phyloP scores from a whole-genome alignment of 1,139 yeast species.

The Wickerhamomyces sp. region DNA sequence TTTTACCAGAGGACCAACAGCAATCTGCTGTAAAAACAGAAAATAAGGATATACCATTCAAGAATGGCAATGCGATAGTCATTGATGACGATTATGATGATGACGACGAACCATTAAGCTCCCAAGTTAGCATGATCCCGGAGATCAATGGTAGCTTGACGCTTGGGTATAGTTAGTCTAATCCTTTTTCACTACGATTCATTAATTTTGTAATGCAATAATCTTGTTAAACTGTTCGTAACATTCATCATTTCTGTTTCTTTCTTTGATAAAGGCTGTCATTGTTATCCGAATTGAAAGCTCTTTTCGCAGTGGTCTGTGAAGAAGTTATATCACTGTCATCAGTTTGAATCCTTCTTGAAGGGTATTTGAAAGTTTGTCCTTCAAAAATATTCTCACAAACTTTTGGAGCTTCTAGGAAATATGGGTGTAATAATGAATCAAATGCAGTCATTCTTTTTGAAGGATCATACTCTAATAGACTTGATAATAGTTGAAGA shows the following conservation, averaged over 20 bases:
- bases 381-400: conserved; percentile 69
- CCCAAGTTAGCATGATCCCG: conserved; percentile 1
- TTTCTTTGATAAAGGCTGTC: conserved; percentile 19
- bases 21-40: conserved; percentile 2
- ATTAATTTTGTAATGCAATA: too few species aligned
- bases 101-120: neutral
- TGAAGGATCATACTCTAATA: conserved; percentile 84
- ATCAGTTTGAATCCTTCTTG: conserved; percentile 71
- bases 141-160: neutral
- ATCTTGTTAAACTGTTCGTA: neutral
- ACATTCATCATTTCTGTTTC: conserved; percentile 17
- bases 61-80: neutral
- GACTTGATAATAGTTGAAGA: conserved; percentile 53
- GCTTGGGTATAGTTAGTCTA: neutral
- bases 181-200: too few species aligned
- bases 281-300: conserved; percentile 14
- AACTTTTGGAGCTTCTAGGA: conserved; percentile 63
- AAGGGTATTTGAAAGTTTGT: conserved; percentile 59
- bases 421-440: conserved; percentile 74
- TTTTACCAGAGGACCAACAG: conserved; percentile 32
- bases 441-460: conserved; percentile 69
- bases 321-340: conserved; percentile 55
- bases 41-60: neutral
- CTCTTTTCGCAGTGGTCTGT: conserved; percentile 9
- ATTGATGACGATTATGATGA: neutral